Conservation (phyloP, 1,284 basidiomycete species). For the Sporisorium graminicola region DNA sequence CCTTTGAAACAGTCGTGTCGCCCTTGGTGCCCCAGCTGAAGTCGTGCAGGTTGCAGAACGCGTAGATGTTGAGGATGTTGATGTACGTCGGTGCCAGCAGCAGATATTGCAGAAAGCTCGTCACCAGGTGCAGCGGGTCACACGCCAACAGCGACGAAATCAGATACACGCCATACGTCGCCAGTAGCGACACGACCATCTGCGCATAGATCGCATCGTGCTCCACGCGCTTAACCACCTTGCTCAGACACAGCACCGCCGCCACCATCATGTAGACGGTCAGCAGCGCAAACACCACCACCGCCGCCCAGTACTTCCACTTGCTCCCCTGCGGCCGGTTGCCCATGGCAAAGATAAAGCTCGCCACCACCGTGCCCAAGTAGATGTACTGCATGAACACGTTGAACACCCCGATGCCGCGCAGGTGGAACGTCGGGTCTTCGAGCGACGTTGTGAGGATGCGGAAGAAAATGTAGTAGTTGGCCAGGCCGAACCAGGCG, state of each 20-base stretch:
- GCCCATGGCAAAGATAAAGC: constrained; percentile 96
- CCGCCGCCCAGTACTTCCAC: constrained; percentile 86
- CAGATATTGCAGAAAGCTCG: constrained; percentile 92
- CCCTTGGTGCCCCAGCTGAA: constrained; percentile 71
- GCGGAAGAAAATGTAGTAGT: constrained; percentile 96
- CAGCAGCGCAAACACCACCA: constrained; percentile 81
- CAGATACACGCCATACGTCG: constrained; percentile 80
- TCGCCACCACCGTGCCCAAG: constrained; percentile 84
- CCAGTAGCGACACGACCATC: constrained; percentile 85
- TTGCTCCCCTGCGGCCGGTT: constrained; percentile 91
- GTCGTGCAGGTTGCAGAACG: constrained; percentile 62
- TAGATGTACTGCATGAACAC: constrained; percentile 85
- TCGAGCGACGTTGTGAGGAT: constrained; percentile 90
- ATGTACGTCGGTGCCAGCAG: constrained; percentile 92
- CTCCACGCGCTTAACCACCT: constrained; percentile 69
- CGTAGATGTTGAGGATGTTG: constrained; percentile 76
- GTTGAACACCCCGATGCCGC: constrained; percentile 82
- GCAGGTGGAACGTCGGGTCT: constrained; percentile 78
- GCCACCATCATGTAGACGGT: constrained; percentile 81
- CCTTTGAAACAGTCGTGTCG: constrained; percentile 57
- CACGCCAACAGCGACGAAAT: constrained; percentile 81
- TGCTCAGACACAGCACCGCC: constrained; percentile 60
- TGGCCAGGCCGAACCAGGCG: constrained; percentile 89
- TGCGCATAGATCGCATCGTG: constrained; percentile 75
- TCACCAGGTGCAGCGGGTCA: constrained; percentile 91